These are phyloP conservation scores for Saccharomycopsis synnaedendra DNA, from an alignment of 805 yeast genomes.

Conservation along the genomic window DNA sequence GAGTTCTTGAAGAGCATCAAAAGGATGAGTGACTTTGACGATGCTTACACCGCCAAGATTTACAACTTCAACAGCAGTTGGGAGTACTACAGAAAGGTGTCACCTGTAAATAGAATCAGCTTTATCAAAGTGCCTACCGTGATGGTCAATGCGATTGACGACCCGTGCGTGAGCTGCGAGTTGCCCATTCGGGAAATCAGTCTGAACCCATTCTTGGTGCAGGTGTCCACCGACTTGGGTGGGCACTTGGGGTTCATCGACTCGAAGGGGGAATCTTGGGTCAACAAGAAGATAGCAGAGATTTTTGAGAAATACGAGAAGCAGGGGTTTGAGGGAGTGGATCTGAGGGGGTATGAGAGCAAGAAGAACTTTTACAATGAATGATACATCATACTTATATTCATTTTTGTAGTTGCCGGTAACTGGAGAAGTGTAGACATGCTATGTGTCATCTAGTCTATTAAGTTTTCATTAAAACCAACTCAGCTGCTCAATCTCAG, in stretches of 20 bases:
- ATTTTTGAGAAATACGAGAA: constrained; percentile 29
- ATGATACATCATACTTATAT: background rate
- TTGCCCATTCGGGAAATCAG: constrained; percentile 40
- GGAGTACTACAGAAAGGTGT: constrained; percentile 55
- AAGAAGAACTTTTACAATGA: background rate
- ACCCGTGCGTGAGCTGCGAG: constrained; percentile 48
- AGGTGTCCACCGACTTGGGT: constrained; percentile 52
- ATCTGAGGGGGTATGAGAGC: background rate
- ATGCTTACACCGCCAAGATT: constrained; percentile 44
- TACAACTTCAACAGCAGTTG: constrained; percentile 53
- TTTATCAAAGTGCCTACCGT: constrained; percentile 51
- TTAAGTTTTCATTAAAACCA: too few species aligned
- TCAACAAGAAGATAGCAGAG: constrained; percentile 28
- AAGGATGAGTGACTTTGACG: constrained; percentile 47
- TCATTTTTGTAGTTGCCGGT: background rate
- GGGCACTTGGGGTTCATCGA: constrained; percentile 56
- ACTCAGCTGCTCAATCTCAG: too few species aligned
- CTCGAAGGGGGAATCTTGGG: constrained; percentile 36
- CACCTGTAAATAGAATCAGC: constrained; percentile 45
- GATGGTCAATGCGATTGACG: constrained; percentile 52
- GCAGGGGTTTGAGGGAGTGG: background rate
- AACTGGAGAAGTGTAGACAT: too few species aligned
- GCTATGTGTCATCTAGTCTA: too few species aligned
- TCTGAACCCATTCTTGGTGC: constrained; percentile 45
- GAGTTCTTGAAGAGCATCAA: constrained; percentile 25